Evolutionary conservation across 2,329 filamentous ascomycete species (phyloP), one percentile per base, ranked within the genome.

Genomic region (Aspergillus sojae): DNA sequence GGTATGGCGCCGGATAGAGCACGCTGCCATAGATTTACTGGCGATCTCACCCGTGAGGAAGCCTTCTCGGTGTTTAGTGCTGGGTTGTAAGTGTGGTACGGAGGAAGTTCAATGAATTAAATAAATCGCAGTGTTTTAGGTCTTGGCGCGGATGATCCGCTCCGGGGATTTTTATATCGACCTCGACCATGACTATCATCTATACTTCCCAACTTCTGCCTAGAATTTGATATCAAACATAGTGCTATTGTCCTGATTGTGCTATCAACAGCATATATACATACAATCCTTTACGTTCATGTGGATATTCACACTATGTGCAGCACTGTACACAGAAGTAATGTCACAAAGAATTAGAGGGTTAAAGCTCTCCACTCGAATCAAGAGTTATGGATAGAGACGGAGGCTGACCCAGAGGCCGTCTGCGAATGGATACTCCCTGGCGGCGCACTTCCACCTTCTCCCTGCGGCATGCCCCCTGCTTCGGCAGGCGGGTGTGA

Each of bases 361-460:
- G 30, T 5, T 6, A 46, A 16, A 34, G 11, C 26, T 23, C 48
- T 34, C 26, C 32, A 54, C 48, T 45, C 41, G 11, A 28, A 34
- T 65, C 62, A 71, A 45, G 55, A 62, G 36, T 70, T 70, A 36
- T 57, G 60, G 28, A 69, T 64, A 30, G 70, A 70, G 14, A 55
- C 64, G n/a, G 70, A 54, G 16, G 68, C 68, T 16, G 75, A 77
- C 2, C 70, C 70, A 1, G 74, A 75, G 28, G 74, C 74, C 9
- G 73, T 63, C 66, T 69, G 64, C 2, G 74, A 76, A 62, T 75
- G 74, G 32, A 74, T 74, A 55, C 73, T 76, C 9, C 68, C 70
- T 7, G 72, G 66, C 3, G 69, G 69, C 26, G 67, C 72, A 28
- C 55, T 69, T 32, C 62, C 60, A 48, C 58, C 63, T 43, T 73